phyloP scores from a whole-genome alignment of 805 yeast genomes.

The Hanseniaspora valbyensis region DNA sequence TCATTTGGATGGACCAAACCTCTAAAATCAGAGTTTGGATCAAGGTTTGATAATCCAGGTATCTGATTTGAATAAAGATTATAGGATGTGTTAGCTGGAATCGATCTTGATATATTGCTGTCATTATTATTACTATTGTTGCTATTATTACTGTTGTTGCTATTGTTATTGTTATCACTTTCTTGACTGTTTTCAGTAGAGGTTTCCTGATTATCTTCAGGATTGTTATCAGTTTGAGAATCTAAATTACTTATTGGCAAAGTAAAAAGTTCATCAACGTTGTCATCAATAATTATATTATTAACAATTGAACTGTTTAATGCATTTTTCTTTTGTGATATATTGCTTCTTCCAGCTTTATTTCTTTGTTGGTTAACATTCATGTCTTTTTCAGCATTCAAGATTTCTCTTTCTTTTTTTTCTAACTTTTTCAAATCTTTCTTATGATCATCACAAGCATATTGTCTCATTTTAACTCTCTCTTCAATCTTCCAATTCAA shows the following conservation, averaged over 20 bases:
- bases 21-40: conserved; percentile 8
- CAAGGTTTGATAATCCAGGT: background rate
- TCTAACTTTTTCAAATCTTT: conserved; percentile 34
- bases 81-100: conserved; percentile 7
- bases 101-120: background rate
- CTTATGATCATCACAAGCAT: conserved; percentile 48
- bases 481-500: conserved; percentile 85
- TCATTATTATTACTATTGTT: background rate
- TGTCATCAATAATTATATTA: conserved; percentile 13
- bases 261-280: conserved; percentile 6
- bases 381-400: conserved; percentile 33
- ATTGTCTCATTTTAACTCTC: conserved; percentile 48
- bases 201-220: background rate
- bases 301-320: conserved; percentile 28
- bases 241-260: background rate
- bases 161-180: background rate
- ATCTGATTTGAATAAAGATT: conserved; percentile 6
- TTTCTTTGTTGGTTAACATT: conserved; percentile 20
- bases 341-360: conserved; percentile 18
- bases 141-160: background rate
- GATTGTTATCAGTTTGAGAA: background rate
- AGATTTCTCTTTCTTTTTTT: conserved; percentile 22
- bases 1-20: conserved; percentile 28
- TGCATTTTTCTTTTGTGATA: conserved; percentile 32
- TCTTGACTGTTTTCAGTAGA: too few relatives aligned